These are phyloP conservation scores for Gossypium trilobum DNA, from an alignment of 441 rosid genomes.

Conservation along the genomic window DNA sequence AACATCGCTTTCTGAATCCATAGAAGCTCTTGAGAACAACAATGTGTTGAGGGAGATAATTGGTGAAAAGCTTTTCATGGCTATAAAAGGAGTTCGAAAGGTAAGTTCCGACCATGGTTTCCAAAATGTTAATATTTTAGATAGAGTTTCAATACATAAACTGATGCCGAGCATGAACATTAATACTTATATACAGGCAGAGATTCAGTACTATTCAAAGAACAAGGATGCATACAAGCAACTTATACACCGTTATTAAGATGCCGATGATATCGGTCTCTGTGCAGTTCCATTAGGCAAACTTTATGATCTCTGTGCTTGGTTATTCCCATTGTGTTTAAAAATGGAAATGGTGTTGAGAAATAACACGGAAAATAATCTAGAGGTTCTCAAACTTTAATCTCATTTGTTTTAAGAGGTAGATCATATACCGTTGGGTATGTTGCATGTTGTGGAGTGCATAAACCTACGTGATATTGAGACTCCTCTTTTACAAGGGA, in stretches of 20 bases:
- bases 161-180: neutral
- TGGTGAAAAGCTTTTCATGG: constrained; percentile 63
- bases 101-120: constrained; percentile 26
- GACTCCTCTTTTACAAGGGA: too few species aligned
- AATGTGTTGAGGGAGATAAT: constrained; percentile 43
- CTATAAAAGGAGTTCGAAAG: constrained; percentile 77
- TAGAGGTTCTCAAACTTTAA: too few species aligned
- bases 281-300: neutral
- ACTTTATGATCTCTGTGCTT: neutral
- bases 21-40: constrained; percentile 60
- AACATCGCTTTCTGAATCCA: constrained; percentile 50
- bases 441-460: too few species aligned
- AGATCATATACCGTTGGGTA: too few species aligned
- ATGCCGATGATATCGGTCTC: neutral
- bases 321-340: neutral
- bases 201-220: constrained; percentile 50
- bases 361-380: too few species aligned
- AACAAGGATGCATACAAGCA: constrained; percentile 62
- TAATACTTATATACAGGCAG: constrained; percentile 49
- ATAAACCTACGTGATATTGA: too few species aligned
- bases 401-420: too few species aligned
- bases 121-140: neutral
- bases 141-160: neutral
- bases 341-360: too few species aligned
- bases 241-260: constrained; percentile 68